A percentile compares a stretch with the other conserved stretches of the same genome.
Evolutionary conservation across 129 eudicot species (phyloP).

Genomic region (Lactuca saligna): DNA sequence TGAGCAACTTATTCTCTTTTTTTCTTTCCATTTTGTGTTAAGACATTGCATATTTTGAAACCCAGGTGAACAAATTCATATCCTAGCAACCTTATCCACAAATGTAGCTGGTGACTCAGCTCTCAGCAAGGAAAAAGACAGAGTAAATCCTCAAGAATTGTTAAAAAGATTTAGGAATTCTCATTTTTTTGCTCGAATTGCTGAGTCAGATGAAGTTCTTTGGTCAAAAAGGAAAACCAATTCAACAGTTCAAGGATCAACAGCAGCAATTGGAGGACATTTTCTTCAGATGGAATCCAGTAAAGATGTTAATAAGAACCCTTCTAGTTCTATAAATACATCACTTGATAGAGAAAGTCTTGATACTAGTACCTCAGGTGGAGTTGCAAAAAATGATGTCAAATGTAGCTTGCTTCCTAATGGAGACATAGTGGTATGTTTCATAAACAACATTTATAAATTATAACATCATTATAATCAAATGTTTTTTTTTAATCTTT

Average conservation of each 20-base stretch:
- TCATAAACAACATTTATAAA: slow-evolving; percentile 20
- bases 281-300: slow-evolving; percentile 38
- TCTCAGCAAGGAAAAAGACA: slow-evolving; percentile 64
- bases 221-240: slow-evolving; percentile 72
- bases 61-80: slow-evolving; percentile 81
- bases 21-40: slow-evolving; percentile 14
- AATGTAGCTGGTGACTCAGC: slow-evolving; percentile 54
- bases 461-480: background rate
- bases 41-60: background rate
- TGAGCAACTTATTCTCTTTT: background rate
- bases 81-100: slow-evolving; percentile 72
- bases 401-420: slow-evolving; percentile 67
- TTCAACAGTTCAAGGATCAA: slow-evolving; percentile 31
- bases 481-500: background rate
- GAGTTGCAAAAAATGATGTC: slow-evolving; percentile 77
- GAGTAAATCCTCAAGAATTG: slow-evolving; percentile 54
- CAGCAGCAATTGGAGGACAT: slow-evolving; percentile 34
- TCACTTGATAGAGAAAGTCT: slow-evolving; percentile 64
- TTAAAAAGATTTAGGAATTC: slow-evolving; percentile 60
- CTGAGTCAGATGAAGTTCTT: slow-evolving; percentile 67
- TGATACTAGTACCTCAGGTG: slow-evolving; percentile 82
- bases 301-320: slow-evolving; percentile 21
- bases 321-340: slow-evolving; percentile 25
- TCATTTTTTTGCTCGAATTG: slow-evolving; percentile 81
- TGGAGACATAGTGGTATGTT: slow-evolving; percentile 97